A percentile compares a stretch with the other conserved stretches of the same genome.
Evolutionary conservation across 73 alveolate genomes (phyloP).

Genomic region (Halteria grandinella): DNA sequence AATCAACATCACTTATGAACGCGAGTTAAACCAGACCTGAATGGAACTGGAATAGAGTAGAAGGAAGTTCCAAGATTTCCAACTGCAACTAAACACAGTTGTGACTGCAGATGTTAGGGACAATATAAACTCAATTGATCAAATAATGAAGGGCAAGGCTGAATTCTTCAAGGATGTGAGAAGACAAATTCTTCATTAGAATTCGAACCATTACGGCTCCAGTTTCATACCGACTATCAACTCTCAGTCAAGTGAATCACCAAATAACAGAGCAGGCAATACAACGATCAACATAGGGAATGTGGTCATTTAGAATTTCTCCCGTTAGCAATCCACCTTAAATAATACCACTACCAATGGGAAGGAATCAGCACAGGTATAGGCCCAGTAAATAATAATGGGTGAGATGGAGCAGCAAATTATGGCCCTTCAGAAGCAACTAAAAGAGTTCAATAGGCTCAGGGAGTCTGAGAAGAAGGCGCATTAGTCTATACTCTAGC

Average conservation of each 20-base stretch:
- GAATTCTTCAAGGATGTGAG: constrained; percentile 29
- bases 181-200: no score
- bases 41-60: constrained; percentile 35
- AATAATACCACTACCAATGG: not conserved
- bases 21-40: constrained; percentile 6
- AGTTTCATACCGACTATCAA: no score
- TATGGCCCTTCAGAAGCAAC: no score
- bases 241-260: no score
- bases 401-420: no score
- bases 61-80: constrained; percentile 26
- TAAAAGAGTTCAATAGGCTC: constrained; percentile 11
- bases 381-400: no score
- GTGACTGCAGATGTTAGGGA: constrained; percentile 54
- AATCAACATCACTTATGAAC: constrained; percentile 9
- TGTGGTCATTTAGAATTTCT: constrained; percentile 5
- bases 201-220: no score
- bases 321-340: not conserved
- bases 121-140: constrained; percentile 27
- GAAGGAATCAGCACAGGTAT: not conserved
- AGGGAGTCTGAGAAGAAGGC: constrained; percentile 43
- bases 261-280: not conserved
- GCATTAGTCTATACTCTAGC: constrained; percentile 21
- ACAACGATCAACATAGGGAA: constrained; percentile 36
- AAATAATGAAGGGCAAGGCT: constrained; percentile 54
- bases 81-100: constrained; percentile 1